Evolutionary conservation across 441 rosid species (phyloP).

Genomic region (Biscutella laevigata): DNA sequence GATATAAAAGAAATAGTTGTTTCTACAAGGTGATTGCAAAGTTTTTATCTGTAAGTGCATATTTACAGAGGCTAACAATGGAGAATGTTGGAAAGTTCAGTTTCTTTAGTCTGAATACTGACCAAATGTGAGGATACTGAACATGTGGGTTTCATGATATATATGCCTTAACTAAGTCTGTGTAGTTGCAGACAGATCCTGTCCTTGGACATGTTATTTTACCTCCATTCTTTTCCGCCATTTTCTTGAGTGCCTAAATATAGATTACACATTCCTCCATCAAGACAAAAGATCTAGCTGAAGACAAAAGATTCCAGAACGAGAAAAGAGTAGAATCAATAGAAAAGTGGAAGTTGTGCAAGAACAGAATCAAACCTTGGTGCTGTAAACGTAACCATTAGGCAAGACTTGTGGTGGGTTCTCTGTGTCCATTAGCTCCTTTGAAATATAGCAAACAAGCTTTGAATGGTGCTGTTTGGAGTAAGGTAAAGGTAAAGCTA

Average conservation of each 20-base stretch:
- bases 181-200: conserved; percentile 44
- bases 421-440: conserved; percentile 93
- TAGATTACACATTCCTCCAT: background rate
- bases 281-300: no score
- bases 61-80: conserved; percentile 19
- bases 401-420: conserved; percentile 93
- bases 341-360: background rate
- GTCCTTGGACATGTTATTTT: conserved; percentile 77
- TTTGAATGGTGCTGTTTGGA: conserved; percentile 92
- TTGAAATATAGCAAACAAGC: conserved; percentile 89
- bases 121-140: conserved; percentile 13
- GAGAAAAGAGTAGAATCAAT: conserved; percentile 3
- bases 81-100: conserved; percentile 16
- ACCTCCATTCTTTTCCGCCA: conserved; percentile 71
- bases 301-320: no score
- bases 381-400: conserved; percentile 83
- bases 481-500: conserved; percentile 71
- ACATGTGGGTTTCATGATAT: conserved; percentile 44
- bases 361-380: conserved; percentile 46
- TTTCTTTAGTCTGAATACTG: conserved; percentile 16
- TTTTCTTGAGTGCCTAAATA: conserved; percentile 85
- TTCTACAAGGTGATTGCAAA: conserved; percentile 10
- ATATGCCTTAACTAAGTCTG: conserved; percentile 74
- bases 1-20: no score
- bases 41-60: conserved; percentile 7